Base-by-base conservation (phyloP, 2,329 filamentous ascomycete species). In the Paecilomyces niveus region DNA sequence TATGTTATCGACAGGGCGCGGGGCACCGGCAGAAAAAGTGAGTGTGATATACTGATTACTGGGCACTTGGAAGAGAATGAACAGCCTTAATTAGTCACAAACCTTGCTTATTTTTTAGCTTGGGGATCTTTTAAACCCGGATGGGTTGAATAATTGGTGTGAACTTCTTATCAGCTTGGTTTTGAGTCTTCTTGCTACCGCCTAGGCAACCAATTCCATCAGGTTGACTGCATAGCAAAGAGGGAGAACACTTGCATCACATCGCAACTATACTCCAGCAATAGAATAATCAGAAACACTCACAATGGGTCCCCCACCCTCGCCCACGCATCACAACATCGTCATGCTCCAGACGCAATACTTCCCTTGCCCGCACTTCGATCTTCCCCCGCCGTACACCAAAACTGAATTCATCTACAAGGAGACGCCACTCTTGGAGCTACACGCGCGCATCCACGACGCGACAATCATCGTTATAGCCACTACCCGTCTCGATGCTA, bases 391-490 rank as follows among this genome's bases (percentile, higher is more conserved):
- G 64, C 76, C 67, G 3, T 70, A 78, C 54, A 77, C 72, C 9
- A 61, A 66, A 33, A 68, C 64, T 21, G 61, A 63, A 54, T 65
- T 64, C 3, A 55, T 68, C 24, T 74, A 80, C 64, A 65, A 67
- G 7, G 65, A 60, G 58, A 77, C 74, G 10, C 56, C 66, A 2
- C 67, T 70, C 8, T 58, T 68, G 26, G 58, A 78, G 54, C 67
- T 82, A 15, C 69, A 74, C 51, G 68, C 68, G 7, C 75, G 78
- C 54, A 71, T 81, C 57, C 71, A 68, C 61, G 68, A 77, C 66
- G 80, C 80, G 15, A 79, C 78, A 4, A 77, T 83, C 39, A 58
- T 79, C 8, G 74, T 80, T 57, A 67, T 74, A 13, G 76, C 76
- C 18, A 72, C 72, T 3, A 56, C 63, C 15, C 62, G 54, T 18